Evolutionary conservation across 2,329 filamentous ascomycete species (phyloP).

Genomic region (Botrytis pseudocinerea): DNA sequence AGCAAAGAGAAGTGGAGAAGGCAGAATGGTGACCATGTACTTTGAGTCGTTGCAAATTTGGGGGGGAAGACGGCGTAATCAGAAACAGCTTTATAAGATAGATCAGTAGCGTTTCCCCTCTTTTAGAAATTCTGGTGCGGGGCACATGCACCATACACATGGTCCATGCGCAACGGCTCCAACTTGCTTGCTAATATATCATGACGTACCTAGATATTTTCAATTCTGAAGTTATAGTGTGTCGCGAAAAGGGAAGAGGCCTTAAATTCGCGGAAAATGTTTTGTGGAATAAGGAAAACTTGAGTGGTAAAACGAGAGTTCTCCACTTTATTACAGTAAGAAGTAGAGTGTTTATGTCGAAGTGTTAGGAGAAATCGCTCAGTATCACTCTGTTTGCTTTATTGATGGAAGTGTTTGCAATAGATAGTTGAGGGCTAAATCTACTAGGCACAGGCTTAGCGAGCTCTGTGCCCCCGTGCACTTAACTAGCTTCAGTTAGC

Average conservation of each 20-base stretch:
- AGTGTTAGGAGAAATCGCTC: neutral
- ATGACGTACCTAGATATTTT: too few relatives aligned
- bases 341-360: neutral
- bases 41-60: neutral
- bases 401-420: neutral
- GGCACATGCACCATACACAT: too few relatives aligned
- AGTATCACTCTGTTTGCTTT: neutral
- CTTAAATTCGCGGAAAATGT: too few relatives aligned
- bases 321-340: too few relatives aligned
- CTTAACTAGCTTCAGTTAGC: neutral
- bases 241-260: too few relatives aligned
- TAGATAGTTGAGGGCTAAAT: neutral
- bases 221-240: too few relatives aligned
- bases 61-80: neutral
- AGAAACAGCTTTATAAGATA: neutral
- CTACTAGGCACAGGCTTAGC: neutral
- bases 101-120: too few relatives aligned
- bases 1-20: rapidly evolving
- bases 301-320: too few relatives aligned
- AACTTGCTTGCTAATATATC: too few relatives aligned
- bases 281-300: too few relatives aligned
- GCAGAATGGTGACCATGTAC: neutral
- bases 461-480: neutral
- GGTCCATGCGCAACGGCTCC: too few relatives aligned
- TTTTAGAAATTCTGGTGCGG: too few relatives aligned